A percentile compares a stretch with the other conserved stretches of the same genome.
Evolutionary conservation across 2,329 filamentous ascomycete genomes (phyloP).

Genomic region (Paraconiothyrium brasiliense): DNA sequence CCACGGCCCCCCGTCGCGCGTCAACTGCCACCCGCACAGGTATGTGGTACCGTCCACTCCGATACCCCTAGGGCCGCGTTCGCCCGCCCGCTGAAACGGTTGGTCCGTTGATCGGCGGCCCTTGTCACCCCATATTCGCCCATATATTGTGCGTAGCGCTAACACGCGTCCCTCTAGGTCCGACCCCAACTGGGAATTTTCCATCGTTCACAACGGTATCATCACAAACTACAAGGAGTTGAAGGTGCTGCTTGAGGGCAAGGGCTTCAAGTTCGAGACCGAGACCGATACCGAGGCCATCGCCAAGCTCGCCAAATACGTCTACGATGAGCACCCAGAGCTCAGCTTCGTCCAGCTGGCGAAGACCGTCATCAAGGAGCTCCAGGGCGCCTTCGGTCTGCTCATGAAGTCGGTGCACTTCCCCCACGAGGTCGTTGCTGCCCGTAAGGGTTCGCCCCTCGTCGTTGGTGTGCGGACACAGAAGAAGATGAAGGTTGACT

Average conservation of each 20-base stretch:
- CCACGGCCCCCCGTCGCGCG: constrained; percentile 89
- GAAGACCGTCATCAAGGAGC: constrained; percentile 98
- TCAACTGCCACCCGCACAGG: constrained; percentile 99
- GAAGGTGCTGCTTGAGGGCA: constrained; percentile 88
- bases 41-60: constrained; percentile 63
- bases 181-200: constrained; percentile 94
- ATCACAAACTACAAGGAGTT: constrained; percentile 99
- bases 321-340: constrained; percentile 91
- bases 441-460: constrained; percentile 96
- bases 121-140: constrained; percentile 20
- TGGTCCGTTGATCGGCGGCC: constrained; percentile 17
- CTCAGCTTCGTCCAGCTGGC: constrained; percentile 96
- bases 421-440: constrained; percentile 96
- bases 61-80: constrained; percentile 12
- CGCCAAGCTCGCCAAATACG: constrained; percentile 97
- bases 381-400: constrained; percentile 96
- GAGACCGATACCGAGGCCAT: constrained; percentile 99
- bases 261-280: constrained; percentile 98
- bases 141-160: constrained; percentile 24
- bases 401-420: constrained; percentile 98
- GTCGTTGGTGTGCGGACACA: constrained; percentile 97
- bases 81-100: constrained; percentile 27
- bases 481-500: constrained; percentile 99
- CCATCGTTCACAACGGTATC: constrained; percentile 99
- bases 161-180: constrained; percentile 66